Conservation (phyloP, 2,329 filamentous ascomycete genomes). For the Canariomyces notabilis region DNA sequence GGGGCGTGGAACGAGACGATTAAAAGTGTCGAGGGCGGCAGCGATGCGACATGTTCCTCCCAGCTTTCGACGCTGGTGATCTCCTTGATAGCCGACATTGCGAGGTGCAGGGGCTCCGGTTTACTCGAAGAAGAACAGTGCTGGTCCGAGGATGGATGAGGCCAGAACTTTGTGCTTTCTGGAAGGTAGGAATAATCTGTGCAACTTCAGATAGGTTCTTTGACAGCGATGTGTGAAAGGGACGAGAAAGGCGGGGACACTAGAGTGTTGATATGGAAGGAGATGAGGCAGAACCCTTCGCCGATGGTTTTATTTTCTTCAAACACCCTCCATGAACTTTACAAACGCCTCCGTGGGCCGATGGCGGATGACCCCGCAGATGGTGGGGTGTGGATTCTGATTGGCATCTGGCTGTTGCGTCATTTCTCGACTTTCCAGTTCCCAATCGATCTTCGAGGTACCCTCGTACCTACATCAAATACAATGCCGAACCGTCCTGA, state of each 20-base stretch:
- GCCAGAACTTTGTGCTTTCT: too few species aligned
- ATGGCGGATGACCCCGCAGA: slow-evolving; percentile 1
- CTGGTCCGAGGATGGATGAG: not conserved
- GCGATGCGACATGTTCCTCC: slow-evolving; percentile 59
- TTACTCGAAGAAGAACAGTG: not conserved
- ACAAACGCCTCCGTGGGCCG: not conserved
- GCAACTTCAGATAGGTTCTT: too few species aligned
- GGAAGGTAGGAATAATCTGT: too few species aligned
- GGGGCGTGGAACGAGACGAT: slow-evolving; percentile 93
- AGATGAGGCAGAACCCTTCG: too few species aligned
- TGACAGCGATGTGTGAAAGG: too few species aligned
- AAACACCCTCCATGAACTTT: slow-evolving; percentile 8
- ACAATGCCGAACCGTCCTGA: too few species aligned
- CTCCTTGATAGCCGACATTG: slow-evolving; percentile 73
- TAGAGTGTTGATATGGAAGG: too few species aligned
- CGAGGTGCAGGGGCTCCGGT: slow-evolving; percentile 14
- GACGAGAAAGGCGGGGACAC: too few species aligned
- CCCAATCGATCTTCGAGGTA: not conserved
- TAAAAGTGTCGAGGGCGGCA: slow-evolving; percentile 66
- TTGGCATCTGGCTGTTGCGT: slow-evolving; percentile 25
- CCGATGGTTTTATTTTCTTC: not conserved
- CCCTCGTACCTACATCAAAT: not conserved
- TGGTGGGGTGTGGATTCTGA: slow-evolving; percentile 10
- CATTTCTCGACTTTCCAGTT: slow-evolving; percentile 10
- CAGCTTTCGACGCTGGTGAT: slow-evolving; percentile 71